These are phyloP conservation scores for Aspergillus fructus DNA, from an alignment of 2,329 filamentous ascomycete genomes.

Conservation along the genomic window DNA sequence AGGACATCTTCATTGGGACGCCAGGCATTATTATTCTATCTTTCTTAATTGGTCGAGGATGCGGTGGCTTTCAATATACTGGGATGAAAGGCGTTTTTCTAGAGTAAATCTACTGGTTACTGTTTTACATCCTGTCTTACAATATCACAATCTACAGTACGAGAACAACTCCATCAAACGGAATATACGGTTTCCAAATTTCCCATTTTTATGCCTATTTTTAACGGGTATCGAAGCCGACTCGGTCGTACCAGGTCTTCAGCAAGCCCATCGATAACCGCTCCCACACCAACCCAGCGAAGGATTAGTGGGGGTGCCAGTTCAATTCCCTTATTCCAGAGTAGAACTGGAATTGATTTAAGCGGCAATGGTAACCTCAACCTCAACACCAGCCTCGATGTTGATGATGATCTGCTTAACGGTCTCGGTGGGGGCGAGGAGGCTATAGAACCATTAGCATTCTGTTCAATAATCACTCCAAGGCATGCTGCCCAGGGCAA, in stretches of 20 bases:
- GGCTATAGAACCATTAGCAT: constrained; percentile 46
- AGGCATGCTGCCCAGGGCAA: too few species aligned
- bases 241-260: constrained; percentile 18
- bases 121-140: not conserved
- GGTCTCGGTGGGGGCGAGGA: constrained; percentile 92
- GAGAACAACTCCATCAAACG: not conserved
- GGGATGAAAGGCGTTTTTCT: not conserved
- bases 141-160: not conserved
- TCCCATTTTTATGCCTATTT: constrained; percentile 32
- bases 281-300: constrained; percentile 18
- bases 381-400: constrained; percentile 55
- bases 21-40: not conserved
- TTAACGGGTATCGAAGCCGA: constrained; percentile 29
- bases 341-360: constrained; percentile 34
- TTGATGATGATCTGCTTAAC: constrained; percentile 57
- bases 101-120: not conserved
- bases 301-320: constrained; percentile 12
- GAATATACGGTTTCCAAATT: constrained; percentile 30
- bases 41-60: not conserved
- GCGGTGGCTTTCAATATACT: not conserved
- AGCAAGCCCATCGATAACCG: constrained; percentile 16
- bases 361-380: constrained; percentile 54
- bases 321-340: constrained; percentile 26
- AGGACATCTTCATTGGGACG: not conserved
- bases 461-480: too few species aligned